Evolutionary conservation across 331 rosid species (phyloP).

Genomic region (Erythrophleum ivorense): DNA sequence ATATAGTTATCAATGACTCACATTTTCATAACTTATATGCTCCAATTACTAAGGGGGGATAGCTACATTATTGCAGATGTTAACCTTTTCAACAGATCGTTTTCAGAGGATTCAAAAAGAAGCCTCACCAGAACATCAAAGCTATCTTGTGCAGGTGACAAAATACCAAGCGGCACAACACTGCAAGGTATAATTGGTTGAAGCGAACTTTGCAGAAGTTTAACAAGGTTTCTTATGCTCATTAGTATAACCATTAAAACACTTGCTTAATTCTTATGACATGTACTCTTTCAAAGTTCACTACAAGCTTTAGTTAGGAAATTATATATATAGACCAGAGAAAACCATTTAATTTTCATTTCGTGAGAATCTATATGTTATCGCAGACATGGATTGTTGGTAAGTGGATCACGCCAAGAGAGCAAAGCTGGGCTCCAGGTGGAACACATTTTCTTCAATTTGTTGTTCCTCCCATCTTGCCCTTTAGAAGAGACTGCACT

Average conservation of each 20-base stretch:
- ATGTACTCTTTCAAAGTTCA: neutral
- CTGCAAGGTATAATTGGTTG: conserved; percentile 65
- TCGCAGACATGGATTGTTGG: conserved; percentile 95
- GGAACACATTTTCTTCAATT: conserved; percentile 96
- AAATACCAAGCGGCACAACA: conserved; percentile 89
- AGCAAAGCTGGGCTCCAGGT: conserved; percentile 90
- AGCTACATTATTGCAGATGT: conserved; percentile 65
- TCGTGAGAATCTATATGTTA: conserved; percentile 3
- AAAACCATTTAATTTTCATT: neutral
- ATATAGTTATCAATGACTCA: neutral
- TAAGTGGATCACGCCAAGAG: conserved; percentile 91
- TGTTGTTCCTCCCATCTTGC: conserved; percentile 88
- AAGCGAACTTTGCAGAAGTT: neutral
- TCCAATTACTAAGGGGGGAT: neutral
- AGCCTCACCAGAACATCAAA: conserved; percentile 81
- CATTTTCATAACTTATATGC: neutral
- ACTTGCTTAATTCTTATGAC: neutral
- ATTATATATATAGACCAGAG: neutral
- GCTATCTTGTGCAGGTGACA: conserved; percentile 89
- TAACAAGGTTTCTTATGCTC: neutral
- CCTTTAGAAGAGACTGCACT: conserved; percentile 84
- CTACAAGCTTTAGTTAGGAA: neutral
- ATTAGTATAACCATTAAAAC: neutral
- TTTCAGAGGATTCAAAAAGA: conserved; percentile 81
- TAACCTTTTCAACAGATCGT: conserved; percentile 82